phyloP scores from a whole-genome alignment of 306 rosid genomes.

The Vicia villosa region DNA sequence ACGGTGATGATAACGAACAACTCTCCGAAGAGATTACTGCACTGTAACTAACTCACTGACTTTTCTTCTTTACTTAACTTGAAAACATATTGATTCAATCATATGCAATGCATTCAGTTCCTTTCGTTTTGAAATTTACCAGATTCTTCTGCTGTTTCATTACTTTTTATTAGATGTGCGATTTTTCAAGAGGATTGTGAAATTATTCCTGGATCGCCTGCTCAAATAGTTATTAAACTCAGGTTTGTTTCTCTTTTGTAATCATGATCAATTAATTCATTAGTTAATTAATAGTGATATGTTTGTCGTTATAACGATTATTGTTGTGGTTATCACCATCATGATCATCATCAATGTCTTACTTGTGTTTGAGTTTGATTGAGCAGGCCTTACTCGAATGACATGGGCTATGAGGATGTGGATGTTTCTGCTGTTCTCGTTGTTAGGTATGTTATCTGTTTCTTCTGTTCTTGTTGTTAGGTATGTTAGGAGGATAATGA shows the following conservation, averaged over 20 bases:
- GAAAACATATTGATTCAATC: neutral
- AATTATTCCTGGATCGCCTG: slow-evolving; percentile 56
- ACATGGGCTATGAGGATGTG: slow-evolving; percentile 86
- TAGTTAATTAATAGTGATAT: neutral
- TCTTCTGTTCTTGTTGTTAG: slow-evolving; percentile 75
- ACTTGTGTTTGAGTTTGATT: slow-evolving; percentile 23
- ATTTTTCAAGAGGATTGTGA: slow-evolving; percentile 88
- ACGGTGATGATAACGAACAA: slow-evolving; percentile 64
- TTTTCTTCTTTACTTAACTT: neutral
- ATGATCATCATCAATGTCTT: neutral
- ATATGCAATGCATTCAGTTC: neutral
- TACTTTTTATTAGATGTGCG: slow-evolving; percentile 53
- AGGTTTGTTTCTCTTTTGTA: slow-evolving; percentile 48
- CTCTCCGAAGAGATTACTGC: slow-evolving; percentile 96
- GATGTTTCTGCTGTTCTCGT: slow-evolving; percentile 76
- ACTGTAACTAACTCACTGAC: slow-evolving; percentile 45
- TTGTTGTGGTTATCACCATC: neutral
- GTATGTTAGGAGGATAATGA: slow-evolving; percentile 41
- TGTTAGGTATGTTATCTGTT: slow-evolving; percentile 64
- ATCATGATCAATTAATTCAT: neutral
- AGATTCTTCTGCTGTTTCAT: neutral
- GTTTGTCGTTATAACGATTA: too few species aligned
- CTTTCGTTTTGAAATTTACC: neutral
- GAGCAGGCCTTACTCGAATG: slow-evolving; percentile 85
- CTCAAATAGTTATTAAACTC: slow-evolving; percentile 66